Evolutionary conservation across 306 rosid genomes (phyloP), one percentile per base, ranked within the genome.

Genomic region (Argentina anserina): DNA sequence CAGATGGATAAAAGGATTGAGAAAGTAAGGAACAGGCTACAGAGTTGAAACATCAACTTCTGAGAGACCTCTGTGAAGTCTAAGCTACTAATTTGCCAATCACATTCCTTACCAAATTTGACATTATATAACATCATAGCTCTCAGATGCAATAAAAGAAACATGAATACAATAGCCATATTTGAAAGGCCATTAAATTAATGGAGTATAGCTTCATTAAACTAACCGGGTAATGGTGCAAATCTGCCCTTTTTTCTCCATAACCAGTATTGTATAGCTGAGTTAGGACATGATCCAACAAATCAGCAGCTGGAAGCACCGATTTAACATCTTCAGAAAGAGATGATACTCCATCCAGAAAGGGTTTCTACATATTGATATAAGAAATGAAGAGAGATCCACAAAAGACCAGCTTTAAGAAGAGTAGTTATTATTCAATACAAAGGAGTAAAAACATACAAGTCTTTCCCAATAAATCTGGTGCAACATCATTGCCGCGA

Each of bases 201-300:
- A 34, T 5, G 25, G 43, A 49, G 70, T 14, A 55, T 0, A 62
- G 3, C 15, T 28, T n/a, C n/a, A 59, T 59, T 37, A 56, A 37
- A 62, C 90, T 41, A 29, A 86, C 88, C 77, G 84, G 87, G 76
- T 86, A 86, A 67, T 81, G 90, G 23, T 71, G 75, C 69, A 86
- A 75, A 53, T 81, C 82, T 49, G 67, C 72, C 45, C 75, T 62
- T 47, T 79, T 81, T 71, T 59, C 86, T 79, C 75, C 77, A 68
- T 68, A 36, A 65, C 81, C 86, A 81, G 70, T 62, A 61, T 49
- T 64, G 72, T 76, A 79, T 10, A 86, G 83, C 82, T 67, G 81
- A 66, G 83, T 83, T 64, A 86, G 73, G 62, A 72, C 84, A 47
- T 65, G 76, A 77, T 86, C 87, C 85, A 86, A 81, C 78, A 70